phyloP scores from a whole-genome alignment of 2,329 filamentous ascomycete species.

The Epichloe elymi region DNA sequence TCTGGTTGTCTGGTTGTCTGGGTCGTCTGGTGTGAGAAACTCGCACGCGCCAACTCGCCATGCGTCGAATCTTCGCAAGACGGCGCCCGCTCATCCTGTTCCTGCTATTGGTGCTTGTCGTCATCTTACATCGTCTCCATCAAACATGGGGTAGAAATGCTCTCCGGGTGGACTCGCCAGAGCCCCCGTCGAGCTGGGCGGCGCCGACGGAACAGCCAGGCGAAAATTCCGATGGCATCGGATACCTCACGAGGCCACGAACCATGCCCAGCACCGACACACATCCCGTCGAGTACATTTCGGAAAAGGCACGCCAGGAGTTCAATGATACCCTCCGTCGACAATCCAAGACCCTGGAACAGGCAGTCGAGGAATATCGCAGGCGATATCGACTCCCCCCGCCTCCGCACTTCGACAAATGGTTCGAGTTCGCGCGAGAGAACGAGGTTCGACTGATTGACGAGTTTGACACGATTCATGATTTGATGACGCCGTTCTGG shows the following conservation, averaged over 20 bases:
- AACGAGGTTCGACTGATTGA: conserved; percentile 71
- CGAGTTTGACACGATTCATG: conserved; percentile 80
- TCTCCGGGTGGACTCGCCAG: neutral
- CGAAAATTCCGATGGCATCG: neutral
- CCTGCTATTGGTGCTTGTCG: neutral
- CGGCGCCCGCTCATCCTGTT: neutral
- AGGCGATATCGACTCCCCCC: conserved; percentile 69
- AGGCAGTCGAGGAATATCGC: conserved; percentile 71
- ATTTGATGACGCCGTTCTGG: conserved; percentile 84
- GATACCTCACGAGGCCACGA: neutral
- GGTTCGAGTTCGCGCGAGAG: conserved; percentile 73
- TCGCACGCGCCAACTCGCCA: neutral
- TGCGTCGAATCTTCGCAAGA: neutral
- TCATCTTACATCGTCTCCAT: neutral
- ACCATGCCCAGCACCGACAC: neutral
- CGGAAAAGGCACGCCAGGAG: neutral
- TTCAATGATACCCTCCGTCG: conserved; percentile 17
- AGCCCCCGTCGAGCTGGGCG: neutral
- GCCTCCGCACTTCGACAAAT: conserved; percentile 85
- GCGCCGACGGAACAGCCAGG: neutral
- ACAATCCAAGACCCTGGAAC: conserved; percentile 61
- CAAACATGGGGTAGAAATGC: neutral
- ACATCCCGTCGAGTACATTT: neutral
- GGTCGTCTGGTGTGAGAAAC: neutral
- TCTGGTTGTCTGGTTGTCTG: neutral